phyloP scores from a whole-genome alignment of 441 rosid genomes.

The Adansonia gregorii region DNA sequence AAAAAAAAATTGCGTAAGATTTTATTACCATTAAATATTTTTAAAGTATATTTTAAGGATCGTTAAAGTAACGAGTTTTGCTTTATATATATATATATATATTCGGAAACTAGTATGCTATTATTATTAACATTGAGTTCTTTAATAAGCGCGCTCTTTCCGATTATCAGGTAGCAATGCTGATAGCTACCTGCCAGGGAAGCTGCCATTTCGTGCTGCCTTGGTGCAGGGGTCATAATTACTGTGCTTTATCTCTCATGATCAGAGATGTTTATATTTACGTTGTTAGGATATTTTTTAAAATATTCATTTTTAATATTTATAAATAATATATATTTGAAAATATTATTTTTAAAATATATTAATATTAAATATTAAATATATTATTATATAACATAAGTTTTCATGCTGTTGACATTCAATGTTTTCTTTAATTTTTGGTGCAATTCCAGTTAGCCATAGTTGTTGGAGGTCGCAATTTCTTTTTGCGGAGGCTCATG shows the following conservation, averaged over 20 bases:
- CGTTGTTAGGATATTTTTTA: too few species aligned
- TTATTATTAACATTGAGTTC: slow-evolving; percentile 3
- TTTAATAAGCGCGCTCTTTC: slow-evolving; percentile 16
- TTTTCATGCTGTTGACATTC: neutral
- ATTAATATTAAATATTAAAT: too few species aligned
- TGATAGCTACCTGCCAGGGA: slow-evolving; percentile 59
- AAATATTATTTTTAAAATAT: too few species aligned
- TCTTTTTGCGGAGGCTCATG: slow-evolving; percentile 77
- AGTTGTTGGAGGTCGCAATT: slow-evolving; percentile 88
- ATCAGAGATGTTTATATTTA: neutral
- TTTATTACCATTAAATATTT: too few species aligned
- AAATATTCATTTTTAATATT: too few species aligned
- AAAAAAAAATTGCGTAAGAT: too few species aligned
- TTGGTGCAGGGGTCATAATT: slow-evolving; percentile 67
- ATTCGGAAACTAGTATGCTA: slow-evolving; percentile 5
- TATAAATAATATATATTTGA: too few species aligned
- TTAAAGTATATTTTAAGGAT: too few species aligned
- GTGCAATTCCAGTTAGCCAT: slow-evolving; percentile 62
- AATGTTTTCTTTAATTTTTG: neutral
- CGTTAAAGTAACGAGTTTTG: too few species aligned
- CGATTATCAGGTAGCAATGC: slow-evolving; percentile 58
- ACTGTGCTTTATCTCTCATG: neutral
- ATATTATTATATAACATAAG: too few species aligned
- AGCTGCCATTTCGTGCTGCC: slow-evolving; percentile 67
- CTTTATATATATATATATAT: neutral